Base-by-base conservation (phyloP, 352 stramenopile genomes). In the Globisporangium solare region DNA sequence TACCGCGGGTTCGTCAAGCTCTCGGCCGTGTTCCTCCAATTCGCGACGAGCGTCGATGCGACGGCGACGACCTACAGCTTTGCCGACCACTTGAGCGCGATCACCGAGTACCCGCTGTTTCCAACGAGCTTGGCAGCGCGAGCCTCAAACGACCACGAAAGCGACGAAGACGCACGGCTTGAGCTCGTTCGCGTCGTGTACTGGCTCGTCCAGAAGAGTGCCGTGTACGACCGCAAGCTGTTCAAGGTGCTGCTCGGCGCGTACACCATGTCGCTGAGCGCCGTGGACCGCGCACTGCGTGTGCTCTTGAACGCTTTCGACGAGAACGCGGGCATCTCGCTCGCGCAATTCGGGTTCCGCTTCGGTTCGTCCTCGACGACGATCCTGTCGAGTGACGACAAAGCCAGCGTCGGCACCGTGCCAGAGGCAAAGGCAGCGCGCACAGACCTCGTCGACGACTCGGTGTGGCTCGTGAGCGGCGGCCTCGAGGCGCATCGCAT, bases 261-360 rank as follows among this genome's bases (percentile, higher is more conserved):
- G 6, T 94, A 94, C 63, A 73, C 66, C 14, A 86, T 91, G 67
- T 89, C 83, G 37, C 61, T 92, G 0, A 86, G 75, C 22, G 46
- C 63, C 0, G 65, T 80, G 10, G 85, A 94, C 60, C 70, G 81
- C 12, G 54, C 73, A 24, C 41, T 93, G 21, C 75, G 83, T 14
- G 58, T 71, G 1, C 31, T 90, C 22, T 70, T 90, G 4, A 61
- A 85, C n/a, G 65, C 74, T 0, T 86, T 90, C 45, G 79, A 88
- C 35, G 56, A 64, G 2, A 57, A 72, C 6, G 67, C 58, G 0
- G 64, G 65, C 17, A 65, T 87, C 17, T 55, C 70, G 17, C 55
- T 73, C 11, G 68, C 78, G 0, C 63, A 76, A 20, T 66, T 89
- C 32, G 79, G 80, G 18, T 94, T 88, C 55, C 82, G 82, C 54